phyloP scores from a whole-genome alignment of 2,329 filamentous ascomycete species.

The Fusarium nematophilum region DNA sequence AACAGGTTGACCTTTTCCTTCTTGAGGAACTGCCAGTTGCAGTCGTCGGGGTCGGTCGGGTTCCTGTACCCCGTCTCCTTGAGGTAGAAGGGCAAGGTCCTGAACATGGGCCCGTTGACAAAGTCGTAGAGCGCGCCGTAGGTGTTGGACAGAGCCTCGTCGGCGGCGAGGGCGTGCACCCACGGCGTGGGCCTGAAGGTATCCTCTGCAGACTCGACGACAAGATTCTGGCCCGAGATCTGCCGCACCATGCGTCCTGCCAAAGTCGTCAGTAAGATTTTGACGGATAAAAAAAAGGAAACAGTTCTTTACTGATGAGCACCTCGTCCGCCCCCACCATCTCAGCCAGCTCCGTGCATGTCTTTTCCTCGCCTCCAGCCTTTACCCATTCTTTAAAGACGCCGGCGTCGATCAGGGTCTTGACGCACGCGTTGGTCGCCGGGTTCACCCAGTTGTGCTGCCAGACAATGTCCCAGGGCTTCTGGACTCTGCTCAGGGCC shows the following conservation, averaged over 20 bases:
- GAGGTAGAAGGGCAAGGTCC: conserved; percentile 47
- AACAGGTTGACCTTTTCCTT: conserved; percentile 46
- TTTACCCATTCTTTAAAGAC: conserved; percentile 52
- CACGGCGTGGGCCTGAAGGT: conserved; percentile 50
- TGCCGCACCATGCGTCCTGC: conserved; percentile 50
- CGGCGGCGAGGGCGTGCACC: conserved; percentile 44
- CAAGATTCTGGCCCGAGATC: conserved; percentile 49
- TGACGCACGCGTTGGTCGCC: conserved; percentile 49
- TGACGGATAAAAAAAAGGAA: background rate
- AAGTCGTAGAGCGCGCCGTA: conserved; percentile 50
- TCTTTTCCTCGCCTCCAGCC: conserved; percentile 44
- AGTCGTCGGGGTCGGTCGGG: conserved; percentile 46
- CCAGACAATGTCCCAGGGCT: conserved; percentile 54
- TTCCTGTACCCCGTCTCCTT: conserved; percentile 49
- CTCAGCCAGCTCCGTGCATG: conserved; percentile 46
- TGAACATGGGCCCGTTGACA: conserved; percentile 47
- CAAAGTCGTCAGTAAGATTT: background rate
- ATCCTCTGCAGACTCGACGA: conserved; percentile 49
- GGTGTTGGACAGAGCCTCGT: conserved; percentile 44
- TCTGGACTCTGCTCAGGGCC: conserved; percentile 48
- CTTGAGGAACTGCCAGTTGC: conserved; percentile 49
- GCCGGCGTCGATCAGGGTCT: conserved; percentile 52
- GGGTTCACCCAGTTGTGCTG: conserved; percentile 51
- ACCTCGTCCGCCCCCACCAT: conserved; percentile 48
- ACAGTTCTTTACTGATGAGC: conserved; percentile 45